phyloP scores from a whole-genome alignment of 2,329 filamentous ascomycete species.

The Endoconidiophora polonica region DNA sequence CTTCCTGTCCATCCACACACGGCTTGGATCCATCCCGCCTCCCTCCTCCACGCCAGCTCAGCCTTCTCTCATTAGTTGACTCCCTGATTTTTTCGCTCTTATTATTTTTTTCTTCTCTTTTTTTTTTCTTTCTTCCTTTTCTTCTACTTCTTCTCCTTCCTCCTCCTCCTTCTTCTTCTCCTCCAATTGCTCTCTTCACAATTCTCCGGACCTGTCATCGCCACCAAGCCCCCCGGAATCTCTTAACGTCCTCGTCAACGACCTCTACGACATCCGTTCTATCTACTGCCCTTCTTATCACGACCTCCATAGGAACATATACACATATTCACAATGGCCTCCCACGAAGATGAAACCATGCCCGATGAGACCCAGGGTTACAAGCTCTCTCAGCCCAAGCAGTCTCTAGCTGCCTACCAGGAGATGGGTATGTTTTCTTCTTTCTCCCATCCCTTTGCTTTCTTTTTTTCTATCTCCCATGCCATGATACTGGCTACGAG shows the following conservation, averaged over 20 bases:
- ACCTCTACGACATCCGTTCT: background rate
- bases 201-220: background rate
- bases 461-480: background rate
- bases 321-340: constrained; percentile 38
- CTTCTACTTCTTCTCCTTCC: constrained; percentile 1
- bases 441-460: background rate
- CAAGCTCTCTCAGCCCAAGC: constrained; percentile 93
- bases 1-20: background rate
- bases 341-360: constrained; percentile 62
- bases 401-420: constrained; percentile 87
- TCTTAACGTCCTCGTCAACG: background rate
- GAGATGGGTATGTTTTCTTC: constrained; percentile 50
- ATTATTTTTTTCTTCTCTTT: constrained; percentile 1
- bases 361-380: constrained; percentile 86
- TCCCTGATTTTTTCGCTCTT: constrained; percentile 1
- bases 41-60: constrained; percentile 4
- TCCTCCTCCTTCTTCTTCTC: background rate
- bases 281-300: constrained; percentile 10
- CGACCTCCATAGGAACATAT: background rate
- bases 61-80: background rate
- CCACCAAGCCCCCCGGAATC: background rate
- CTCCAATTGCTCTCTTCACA: background rate
- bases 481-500: background rate
- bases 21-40: constrained; percentile 5
- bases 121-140: constrained; percentile 2